A percentile compares a stretch with the other conserved stretches of the same genome.
phyloP scores from a whole-genome alignment of 1,284 basidiomycete species.

The Phellopilus nigrolimitatus region DNA sequence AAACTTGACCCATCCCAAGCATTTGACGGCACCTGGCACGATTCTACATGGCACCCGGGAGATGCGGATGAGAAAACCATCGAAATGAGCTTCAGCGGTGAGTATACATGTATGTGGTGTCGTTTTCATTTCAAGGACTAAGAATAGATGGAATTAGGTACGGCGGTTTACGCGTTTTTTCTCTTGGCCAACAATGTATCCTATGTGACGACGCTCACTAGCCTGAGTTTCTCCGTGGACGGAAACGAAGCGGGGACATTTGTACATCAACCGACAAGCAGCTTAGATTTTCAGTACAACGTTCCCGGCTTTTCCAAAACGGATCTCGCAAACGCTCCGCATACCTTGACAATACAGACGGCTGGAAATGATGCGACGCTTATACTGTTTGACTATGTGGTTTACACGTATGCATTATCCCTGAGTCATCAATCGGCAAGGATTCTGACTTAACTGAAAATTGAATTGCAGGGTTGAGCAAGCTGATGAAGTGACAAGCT shows the following conservation, averaged over 20 bases:
- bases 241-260: conserved; percentile 13
- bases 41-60: conserved; percentile 2
- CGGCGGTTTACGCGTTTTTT: conserved; percentile 17
- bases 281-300: conserved; percentile 13
- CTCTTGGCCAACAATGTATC: conserved; percentile 13
- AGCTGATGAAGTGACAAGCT: not conserved
- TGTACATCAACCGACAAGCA: conserved; percentile 4
- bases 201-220: not conserved
- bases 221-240: conserved; percentile 12
- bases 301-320: not conserved
- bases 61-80: not conserved
- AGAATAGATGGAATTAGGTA: not conserved
- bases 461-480: not conserved
- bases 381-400: conserved; percentile 11
- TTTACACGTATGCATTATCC: conserved; percentile 14
- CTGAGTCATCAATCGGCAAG: no score
- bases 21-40: conserved; percentile 24
- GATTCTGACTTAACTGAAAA: not conserved
- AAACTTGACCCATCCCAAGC: conserved; percentile 7
- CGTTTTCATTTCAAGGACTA: not conserved
- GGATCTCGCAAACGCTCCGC: not conserved
- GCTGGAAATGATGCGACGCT: not conserved
- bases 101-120: not conserved
- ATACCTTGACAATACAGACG: conserved; percentile 10
- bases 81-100: conserved; percentile 11